Evolutionary conservation across 1,139 yeast species (phyloP).

Genomic region (Pichia sp.): DNA sequence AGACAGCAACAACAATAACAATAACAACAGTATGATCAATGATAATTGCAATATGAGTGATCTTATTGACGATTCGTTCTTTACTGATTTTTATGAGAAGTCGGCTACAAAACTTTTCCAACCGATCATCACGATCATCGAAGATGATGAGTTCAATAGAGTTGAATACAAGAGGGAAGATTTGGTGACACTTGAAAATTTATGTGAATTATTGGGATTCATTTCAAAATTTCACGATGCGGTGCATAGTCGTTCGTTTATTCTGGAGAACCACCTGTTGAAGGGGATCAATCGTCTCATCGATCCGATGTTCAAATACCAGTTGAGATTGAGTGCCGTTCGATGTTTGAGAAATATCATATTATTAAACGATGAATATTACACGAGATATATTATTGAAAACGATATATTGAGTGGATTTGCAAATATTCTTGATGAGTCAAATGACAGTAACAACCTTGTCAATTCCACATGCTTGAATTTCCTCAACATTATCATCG

Average conservation of each 20-base stretch:
- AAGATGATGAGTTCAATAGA: background rate
- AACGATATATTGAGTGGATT: constrained; percentile 52
- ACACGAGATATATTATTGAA: constrained; percentile 56
- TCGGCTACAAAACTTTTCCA: constrained; percentile 61
- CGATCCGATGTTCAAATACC: constrained; percentile 39
- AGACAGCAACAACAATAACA: constrained; percentile 14
- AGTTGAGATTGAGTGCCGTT: constrained; percentile 63
- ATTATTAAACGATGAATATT: constrained; percentile 58
- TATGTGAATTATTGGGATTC: constrained; percentile 68
- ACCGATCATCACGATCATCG: constrained; percentile 39
- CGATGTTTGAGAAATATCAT: constrained; percentile 62
- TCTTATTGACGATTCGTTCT: constrained; percentile 43
- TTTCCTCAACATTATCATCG: constrained; percentile 54
- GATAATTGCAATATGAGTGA: constrained; percentile 23
- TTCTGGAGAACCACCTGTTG: constrained; percentile 55
- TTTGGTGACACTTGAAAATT: constrained; percentile 33
- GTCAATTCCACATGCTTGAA: constrained; percentile 78
- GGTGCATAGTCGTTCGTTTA: constrained; percentile 54
- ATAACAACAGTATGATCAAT: constrained; percentile 19
- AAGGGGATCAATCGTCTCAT: constrained; percentile 50
- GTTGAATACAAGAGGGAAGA: constrained; percentile 11
- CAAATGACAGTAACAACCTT: constrained; percentile 55
- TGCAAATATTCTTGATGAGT: constrained; percentile 49
- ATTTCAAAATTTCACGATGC: constrained; percentile 65
- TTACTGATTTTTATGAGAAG: constrained; percentile 56